Evolutionary conservation across 1,139 yeast species (phyloP), one percentile per base, ranked within the genome.

Genomic region (Taiozyma sp.): DNA sequence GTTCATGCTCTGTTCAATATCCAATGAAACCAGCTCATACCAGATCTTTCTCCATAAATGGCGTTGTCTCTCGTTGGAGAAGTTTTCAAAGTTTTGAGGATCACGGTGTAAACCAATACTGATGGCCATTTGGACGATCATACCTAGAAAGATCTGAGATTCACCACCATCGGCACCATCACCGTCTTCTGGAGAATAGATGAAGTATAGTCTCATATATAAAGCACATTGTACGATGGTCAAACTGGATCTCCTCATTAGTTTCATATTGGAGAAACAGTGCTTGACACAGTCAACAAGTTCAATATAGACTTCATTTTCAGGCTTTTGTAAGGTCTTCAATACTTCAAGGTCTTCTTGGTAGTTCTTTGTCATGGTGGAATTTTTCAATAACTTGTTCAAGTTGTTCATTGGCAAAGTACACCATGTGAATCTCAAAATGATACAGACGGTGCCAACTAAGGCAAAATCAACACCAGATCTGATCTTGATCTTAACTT

Each of bases 91-190:
- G 51, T 72, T 69, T 45, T 70, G 73, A 1, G 84, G 84, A 58
- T 80, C 84, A 57, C 83, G 71, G 59, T 79, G 78, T 2, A 78
- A 60, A 14, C 85, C 86, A 57, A 76, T 70, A 48, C 77, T 70
- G 51, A 79, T 70, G n/a, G 78, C 77, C 80, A 79, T 77, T 58
- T 79, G 83, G 43, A 78, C 69, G 19, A 79, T 67, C 70, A 71
- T 54, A 58, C 75, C 77, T 46, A 58, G 67, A 57, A 62, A 73
- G 48, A 60, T 75, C 65, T 60, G 79, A 53, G 71, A 71, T 41
- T 79, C 81, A 47, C 72, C 71, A 49, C 75, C 74, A 60, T 79
- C 83, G 32, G 71, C 70, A 41, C 73, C 70, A 49, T 76, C 79
- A 38, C 73, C 74, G 54, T 73, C 74, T 57, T 80, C 84, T 13